Base-by-base conservation (phyloP, 2,329 filamentous ascomycete species). In the Teratosphaeria zuluensis region DNA sequence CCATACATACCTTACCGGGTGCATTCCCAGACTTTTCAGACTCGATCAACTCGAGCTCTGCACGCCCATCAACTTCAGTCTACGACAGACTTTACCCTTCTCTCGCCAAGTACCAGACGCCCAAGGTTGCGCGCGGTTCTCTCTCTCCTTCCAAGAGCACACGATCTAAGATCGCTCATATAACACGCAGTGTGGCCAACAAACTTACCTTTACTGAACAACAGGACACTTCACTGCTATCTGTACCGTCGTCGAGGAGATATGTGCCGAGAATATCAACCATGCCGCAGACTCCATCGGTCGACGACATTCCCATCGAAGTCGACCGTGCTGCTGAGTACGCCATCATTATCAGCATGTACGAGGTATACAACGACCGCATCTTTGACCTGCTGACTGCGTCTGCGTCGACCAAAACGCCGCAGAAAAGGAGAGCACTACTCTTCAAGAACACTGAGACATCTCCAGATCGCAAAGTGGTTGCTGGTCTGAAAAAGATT, bases 351-450 rank as follows among this genome's bases (percentile, higher is more conserved):
- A 81, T 99, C 24, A 96, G 91, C 57, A 99, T 99, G 92, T 97
- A 97, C 74, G 94, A 99, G 73, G 92, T 99, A 1, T 96, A 99
- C 77, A 99, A 99, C 70, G 92, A 99, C 75, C 86, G 92, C 38
- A 97, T 99, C 64, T 97, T 95, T 72, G 94, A 99, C 68, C 84
- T 99, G 0, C 79, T 99, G 1, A 88, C 87, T 0, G 78, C 80
- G 0, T 81, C 83, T 2, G 74, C 79, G 6, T 35, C 57, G 16
- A 35, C 24, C 24, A 69, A 72, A 54, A 73, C 74, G 31, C 76
- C 74, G 31, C 73, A 78, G n/a, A 78, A 78, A 62, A 85, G 94
- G n/a, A 84, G 92, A 31, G 86, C 90, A 0, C 76, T 99, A 1
- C 78, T 96, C 0, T 99, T 96, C 81, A 99, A 96, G 73, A 85